Evolutionary conservation across 2,329 filamentous ascomycete species (phyloP), one percentile per base, ranked within the genome.

Genomic region (Neodidymelliopsis sp.): DNA sequence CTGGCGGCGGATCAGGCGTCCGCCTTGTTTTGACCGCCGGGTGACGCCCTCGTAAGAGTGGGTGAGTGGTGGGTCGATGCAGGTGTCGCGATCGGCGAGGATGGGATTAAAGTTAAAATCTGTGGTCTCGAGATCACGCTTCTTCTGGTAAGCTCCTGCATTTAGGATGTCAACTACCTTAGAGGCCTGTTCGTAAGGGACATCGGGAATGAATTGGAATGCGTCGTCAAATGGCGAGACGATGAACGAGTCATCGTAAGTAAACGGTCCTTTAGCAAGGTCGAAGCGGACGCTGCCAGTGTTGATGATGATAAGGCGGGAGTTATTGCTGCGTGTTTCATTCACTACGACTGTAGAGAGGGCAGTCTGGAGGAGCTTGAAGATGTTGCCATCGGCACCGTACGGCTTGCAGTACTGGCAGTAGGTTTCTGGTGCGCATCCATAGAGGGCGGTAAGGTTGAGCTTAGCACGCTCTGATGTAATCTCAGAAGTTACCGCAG

Each of bases 251-350:
- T 78, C 75, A 37, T 78, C 76, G 46, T 74, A 78, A 0, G 84
- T 86, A 62, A 87, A 87, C 0, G 83, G 82, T 0, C 85, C 85
- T 66, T 86, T 77, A 51, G 82, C 77, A 10, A 88, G 69, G 56
- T 87, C 84, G 59, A 86, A 87, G 2, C 84, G 80, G 18, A 87
- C 76, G 23, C 75, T 77, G 19, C 84, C 84, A 0, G 83, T 85
- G 67, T 87, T 87, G 52, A 79, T 77, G 53, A 86, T 76, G 50
- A 86, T 79, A 33, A 86, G 72, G 22, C 84, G 78, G 2, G 83
- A 73, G 19, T 71, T 77, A 44, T 78, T 71, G 28, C 74, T 71
- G n/a, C 81, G 76, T 12, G 75, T 74, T 30, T 78, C 59, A 55
- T 81, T 84, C 23, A 84, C 72, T 2, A 87, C 79, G 1, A 77